Base-by-base conservation (phyloP, 495 filamentous ascomycete species). In the Neurospora africana region DNA sequence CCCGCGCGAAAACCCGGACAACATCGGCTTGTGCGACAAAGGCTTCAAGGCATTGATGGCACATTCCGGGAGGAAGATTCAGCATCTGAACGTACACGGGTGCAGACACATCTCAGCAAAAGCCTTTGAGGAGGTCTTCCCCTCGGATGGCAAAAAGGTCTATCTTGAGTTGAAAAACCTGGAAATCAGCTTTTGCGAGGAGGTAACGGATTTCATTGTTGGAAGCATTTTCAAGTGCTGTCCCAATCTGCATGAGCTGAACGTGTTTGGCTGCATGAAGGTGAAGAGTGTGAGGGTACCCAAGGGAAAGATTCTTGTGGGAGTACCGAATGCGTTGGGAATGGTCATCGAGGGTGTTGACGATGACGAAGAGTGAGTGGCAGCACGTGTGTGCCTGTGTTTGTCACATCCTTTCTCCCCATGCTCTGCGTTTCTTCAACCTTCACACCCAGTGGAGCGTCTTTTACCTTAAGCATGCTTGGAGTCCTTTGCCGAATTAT, bases 201-300 rank as follows among this genome's bases (percentile, higher is more conserved):
- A 83, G 27, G 89, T 95, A 7, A 91, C 94, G 72, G 92, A 94
- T 74, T 87, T 87, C 30, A 83, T 96, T 21, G 86, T 93, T 0
- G 88, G 88, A 3, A 86, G 84, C 21, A 93, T 97, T 68, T 93
- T 97, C 80, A 83, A 84, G 61, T 85, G 86, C 77, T 97, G 93
- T 75, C 93, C 93, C 5, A 84, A 84, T 5, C 74, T 98, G 40
- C 87, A 88, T 78, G 89, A 88, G 76, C 75, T 96, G 67, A 89
- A 91, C 47, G 91, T 93, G 6, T 97, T 96, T 81, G 92, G 91
- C 30, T 95, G 92, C 81, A 93, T 94, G 83, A 89, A 91, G 75
- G 87, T 96, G 39, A 83, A 80, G 74, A 89, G 93, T 69, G 86
- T 92, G 19, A 81, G 82, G 37, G 90, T 95, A 44, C 93, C 93